phyloP scores from a whole-genome alignment of 495 filamentous ascomycete genomes.

The Oleoguttula mirabilis region DNA sequence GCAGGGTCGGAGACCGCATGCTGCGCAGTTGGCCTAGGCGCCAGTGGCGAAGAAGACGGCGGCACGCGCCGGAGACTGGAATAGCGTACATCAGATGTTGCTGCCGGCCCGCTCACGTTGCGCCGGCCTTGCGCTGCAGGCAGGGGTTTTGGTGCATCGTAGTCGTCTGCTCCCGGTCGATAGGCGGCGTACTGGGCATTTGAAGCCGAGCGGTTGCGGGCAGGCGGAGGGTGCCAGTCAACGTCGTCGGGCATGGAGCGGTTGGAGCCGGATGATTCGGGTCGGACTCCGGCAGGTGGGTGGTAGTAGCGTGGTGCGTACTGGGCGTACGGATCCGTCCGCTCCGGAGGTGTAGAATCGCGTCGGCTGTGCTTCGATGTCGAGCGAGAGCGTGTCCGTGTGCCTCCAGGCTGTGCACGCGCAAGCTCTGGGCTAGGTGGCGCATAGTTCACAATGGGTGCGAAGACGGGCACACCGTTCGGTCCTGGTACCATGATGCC shows the following conservation, averaged over 20 bases:
- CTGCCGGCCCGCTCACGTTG: slow-evolving; percentile 11
- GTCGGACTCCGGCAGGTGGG: slow-evolving; percentile 19
- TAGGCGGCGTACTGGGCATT: slow-evolving; percentile 16
- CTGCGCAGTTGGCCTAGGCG: neutral
- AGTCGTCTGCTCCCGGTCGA: slow-evolving; percentile 6
- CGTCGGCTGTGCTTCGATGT: slow-evolving; percentile 22
- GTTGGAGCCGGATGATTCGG: slow-evolving; percentile 25
- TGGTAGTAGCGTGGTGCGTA: slow-evolving; percentile 18
- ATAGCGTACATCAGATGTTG: slow-evolving; percentile 18
- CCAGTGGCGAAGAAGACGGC: slow-evolving; percentile 8
- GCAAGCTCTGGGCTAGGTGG: slow-evolving; percentile 15
- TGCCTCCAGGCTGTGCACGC: slow-evolving; percentile 9
- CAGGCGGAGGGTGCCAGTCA: slow-evolving; percentile 14
- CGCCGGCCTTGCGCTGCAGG: slow-evolving; percentile 19
- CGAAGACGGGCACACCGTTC: slow-evolving; percentile 23
- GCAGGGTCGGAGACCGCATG: slow-evolving; percentile 24
- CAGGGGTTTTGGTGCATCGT: slow-evolving; percentile 19
- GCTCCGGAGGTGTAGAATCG: slow-evolving; percentile 15
- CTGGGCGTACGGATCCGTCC: slow-evolving; percentile 20
- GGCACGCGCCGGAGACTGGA: slow-evolving; percentile 13
- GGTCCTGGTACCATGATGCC: slow-evolving; percentile 28
- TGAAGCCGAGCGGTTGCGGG: slow-evolving; percentile 19
- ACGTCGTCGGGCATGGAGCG: slow-evolving; percentile 21
- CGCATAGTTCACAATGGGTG: slow-evolving; percentile 22
- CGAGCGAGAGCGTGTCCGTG: slow-evolving; percentile 23